Evolutionary conservation across 176 grass and related monocot genomes (phyloP).

Genomic region (Thinopyrum elongatum): DNA sequence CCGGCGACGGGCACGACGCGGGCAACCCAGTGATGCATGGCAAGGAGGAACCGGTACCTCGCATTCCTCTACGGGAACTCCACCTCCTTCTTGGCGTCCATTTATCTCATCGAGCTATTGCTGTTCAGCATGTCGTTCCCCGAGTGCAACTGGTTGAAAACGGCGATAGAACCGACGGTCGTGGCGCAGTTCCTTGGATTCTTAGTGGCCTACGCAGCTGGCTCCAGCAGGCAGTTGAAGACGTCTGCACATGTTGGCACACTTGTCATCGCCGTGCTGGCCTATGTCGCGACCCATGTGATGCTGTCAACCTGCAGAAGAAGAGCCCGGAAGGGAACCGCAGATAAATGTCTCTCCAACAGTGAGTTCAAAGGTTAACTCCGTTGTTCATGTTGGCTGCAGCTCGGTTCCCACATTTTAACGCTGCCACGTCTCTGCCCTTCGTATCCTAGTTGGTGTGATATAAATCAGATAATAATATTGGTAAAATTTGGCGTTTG

Average conservation of each 20-base stretch:
- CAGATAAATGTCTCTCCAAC: no score
- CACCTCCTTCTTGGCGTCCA: not conserved
- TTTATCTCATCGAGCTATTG: not conserved
- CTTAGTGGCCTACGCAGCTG: not conserved
- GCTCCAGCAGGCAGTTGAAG: not conserved
- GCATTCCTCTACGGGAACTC: not conserved
- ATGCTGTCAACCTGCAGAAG: no score
- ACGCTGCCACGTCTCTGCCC: no score
- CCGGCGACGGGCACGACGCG: not conserved
- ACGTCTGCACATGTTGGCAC: not conserved
- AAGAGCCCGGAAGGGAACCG: no score
- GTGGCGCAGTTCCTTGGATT: slow-evolving; percentile 16
- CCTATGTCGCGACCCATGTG: not conserved
- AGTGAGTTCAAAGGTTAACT: no score
- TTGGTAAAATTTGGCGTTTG: no score
- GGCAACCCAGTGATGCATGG: not conserved
- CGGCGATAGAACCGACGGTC: not conserved
- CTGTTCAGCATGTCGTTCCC: not conserved
- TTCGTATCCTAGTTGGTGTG: no score
- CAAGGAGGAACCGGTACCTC: not conserved
- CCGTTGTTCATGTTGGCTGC: no score
- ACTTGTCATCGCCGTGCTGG: not conserved
- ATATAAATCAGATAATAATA: no score
- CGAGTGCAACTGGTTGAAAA: accelerated
- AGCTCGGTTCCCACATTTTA: no score